Conservation (phyloP, 2,329 filamentous ascomycete species). For the Westerdykella aurantiaca region DNA sequence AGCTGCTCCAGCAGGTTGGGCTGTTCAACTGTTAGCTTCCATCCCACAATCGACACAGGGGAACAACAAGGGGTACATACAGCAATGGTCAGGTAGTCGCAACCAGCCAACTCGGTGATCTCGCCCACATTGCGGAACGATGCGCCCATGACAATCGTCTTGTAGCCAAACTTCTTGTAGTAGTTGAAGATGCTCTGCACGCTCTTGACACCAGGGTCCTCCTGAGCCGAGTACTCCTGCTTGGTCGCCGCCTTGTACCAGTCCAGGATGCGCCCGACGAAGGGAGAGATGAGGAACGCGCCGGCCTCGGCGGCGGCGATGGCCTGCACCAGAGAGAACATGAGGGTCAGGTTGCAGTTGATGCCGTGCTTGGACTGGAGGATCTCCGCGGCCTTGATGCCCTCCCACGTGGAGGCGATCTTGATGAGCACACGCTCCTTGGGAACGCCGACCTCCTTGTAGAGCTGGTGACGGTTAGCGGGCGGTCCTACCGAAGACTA, state of each 20-base stretch:
- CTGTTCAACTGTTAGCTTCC: slow-evolving; percentile 38
- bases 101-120: slow-evolving; percentile 96
- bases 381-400: slow-evolving; percentile 96
- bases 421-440: slow-evolving; percentile 98
- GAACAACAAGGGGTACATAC: slow-evolving; percentile 47
- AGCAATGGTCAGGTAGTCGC: slow-evolving; percentile 97
- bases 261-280: slow-evolving; percentile 97
- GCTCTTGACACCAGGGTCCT: slow-evolving; percentile 93
- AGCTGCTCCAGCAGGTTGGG: slow-evolving; percentile 93
- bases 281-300: slow-evolving; percentile 97
- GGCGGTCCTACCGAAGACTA: background rate
- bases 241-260: slow-evolving; percentile 97
- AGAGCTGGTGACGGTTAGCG: slow-evolving; percentile 59
- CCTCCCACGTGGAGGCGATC: slow-evolving; percentile 98
- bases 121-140: slow-evolving; percentile 95
- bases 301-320: slow-evolving; percentile 92
- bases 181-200: slow-evolving; percentile 97
- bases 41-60: too few species aligned
- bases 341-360: slow-evolving; percentile 98
- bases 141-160: slow-evolving; percentile 99
- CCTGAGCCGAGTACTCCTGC: slow-evolving; percentile 83
- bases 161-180: slow-evolving; percentile 99
- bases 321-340: slow-evolving; percentile 94
- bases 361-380: slow-evolving; percentile 92
- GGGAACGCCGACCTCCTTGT: slow-evolving; percentile 83